Evolutionary conservation across 73 alveolate species (phyloP).

Genomic region (Durusdinium trenchii): DNA sequence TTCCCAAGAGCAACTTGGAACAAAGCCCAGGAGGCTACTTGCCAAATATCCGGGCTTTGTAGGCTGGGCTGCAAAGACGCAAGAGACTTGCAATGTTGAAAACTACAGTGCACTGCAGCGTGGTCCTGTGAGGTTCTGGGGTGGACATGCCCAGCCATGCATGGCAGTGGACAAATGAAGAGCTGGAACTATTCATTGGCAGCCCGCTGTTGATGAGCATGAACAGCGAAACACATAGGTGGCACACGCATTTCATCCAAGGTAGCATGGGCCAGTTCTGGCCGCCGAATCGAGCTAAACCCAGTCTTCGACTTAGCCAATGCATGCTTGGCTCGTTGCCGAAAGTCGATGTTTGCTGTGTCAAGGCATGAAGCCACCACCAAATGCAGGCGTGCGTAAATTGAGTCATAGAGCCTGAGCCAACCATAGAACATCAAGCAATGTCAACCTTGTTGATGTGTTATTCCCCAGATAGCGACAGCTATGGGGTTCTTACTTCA

Average conservation of each 20-base stretch:
- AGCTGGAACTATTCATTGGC: slow-evolving; percentile 61
- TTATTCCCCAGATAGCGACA: no score
- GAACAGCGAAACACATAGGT: background rate
- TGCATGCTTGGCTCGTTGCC: background rate
- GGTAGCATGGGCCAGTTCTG: slow-evolving; percentile 75
- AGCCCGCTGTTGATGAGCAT: background rate
- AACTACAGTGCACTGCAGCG: no score
- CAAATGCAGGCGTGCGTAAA: no score
- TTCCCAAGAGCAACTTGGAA: background rate
- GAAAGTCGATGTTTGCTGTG: background rate
- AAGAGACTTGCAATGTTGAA: background rate
- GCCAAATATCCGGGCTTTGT: slow-evolving; percentile 44
- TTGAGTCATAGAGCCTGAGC: no score
- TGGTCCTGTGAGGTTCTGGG: slow-evolving; percentile 66
- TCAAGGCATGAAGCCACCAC: background rate
- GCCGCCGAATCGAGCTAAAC: slow-evolving; percentile 50
- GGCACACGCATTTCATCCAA: background rate
- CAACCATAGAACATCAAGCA: no score
- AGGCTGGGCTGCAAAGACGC: background rate
- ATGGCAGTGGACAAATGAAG: slow-evolving; percentile 51
- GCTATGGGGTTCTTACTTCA: no score
- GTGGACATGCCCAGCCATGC: slow-evolving; percentile 69
- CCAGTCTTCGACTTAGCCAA: background rate
- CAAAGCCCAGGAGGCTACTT: slow-evolving; percentile 19
- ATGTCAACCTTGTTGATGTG: no score